Evolutionary conservation across 176 grass and related monocot species (phyloP).

Genomic region (Carex scoparia): DNA sequence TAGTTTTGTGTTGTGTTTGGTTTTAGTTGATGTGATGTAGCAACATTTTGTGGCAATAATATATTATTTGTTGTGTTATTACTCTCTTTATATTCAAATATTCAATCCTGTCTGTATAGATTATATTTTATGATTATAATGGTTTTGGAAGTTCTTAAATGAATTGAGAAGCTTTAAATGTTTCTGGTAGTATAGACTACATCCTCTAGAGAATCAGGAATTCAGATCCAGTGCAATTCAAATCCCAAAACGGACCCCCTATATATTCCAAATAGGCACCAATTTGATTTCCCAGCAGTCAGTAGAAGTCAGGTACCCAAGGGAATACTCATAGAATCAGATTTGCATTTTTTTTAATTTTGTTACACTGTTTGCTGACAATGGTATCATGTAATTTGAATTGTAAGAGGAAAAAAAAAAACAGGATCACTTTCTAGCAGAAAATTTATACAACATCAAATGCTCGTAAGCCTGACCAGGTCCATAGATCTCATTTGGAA

Average conservation of each 20-base stretch:
- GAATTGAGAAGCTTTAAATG: neutral
- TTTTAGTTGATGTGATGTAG: slow-evolving; percentile 3
- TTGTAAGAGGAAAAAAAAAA: neutral
- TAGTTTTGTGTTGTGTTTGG: slow-evolving; percentile 3
- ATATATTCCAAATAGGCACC: too few relatives aligned
- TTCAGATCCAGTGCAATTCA: too few relatives aligned
- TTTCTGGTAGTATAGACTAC: neutral
- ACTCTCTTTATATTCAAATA: neutral
- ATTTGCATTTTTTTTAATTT: neutral
- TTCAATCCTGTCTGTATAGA: neutral
- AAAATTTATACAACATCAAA: slow-evolving; percentile 88
- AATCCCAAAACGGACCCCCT: too few relatives aligned
- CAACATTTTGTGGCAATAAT: slow-evolving; percentile 4
- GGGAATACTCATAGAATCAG: neutral
- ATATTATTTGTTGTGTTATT: neutral
- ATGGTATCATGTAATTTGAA: neutral
- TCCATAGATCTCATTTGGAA: slow-evolving; percentile 57
- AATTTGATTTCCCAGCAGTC: too few relatives aligned
- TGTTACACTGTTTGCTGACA: neutral
- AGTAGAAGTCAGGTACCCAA: too few relatives aligned
- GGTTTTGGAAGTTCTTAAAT: neutral
- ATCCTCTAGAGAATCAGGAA: neutral
- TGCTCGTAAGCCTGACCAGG: slow-evolving; percentile 60
- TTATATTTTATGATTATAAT: neutral
- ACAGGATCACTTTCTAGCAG: slow-evolving; percentile 18